Evolutionary conservation across 345 rosid species (phyloP).

Genomic region (Pistacia vera): DNA sequence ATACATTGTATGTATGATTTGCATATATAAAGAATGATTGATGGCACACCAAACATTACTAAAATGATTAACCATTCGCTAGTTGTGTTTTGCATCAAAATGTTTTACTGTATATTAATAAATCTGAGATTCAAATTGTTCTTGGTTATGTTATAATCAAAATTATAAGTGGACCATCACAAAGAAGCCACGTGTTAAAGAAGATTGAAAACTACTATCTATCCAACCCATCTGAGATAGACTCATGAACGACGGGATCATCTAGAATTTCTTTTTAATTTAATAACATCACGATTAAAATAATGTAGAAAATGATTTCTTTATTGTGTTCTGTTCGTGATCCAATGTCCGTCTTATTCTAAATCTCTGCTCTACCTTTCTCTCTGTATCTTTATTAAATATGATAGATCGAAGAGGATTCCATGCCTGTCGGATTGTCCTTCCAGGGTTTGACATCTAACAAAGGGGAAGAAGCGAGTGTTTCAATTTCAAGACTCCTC

Average conservation of each 20-base stretch:
- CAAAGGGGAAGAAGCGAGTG: background rate
- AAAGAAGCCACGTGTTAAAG: background rate
- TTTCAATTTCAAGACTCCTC: background rate
- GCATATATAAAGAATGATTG: background rate
- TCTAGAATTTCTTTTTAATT: background rate
- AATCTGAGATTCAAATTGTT: too few species aligned
- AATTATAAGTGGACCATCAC: background rate
- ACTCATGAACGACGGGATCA: background rate
- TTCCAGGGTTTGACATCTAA: background rate
- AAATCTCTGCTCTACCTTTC: background rate
- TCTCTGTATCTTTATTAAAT: too few species aligned
- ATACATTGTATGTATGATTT: too few species aligned
- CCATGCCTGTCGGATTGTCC: constrained; percentile 7
- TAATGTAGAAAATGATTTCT: background rate
- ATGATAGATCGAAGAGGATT: background rate
- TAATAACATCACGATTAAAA: background rate
- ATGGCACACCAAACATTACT: background rate
- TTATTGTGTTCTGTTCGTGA: background rate
- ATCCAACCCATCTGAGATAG: background rate
- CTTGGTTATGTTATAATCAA: too few species aligned
- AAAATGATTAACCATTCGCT: background rate
- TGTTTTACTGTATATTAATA: too few species aligned
- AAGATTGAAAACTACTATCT: background rate
- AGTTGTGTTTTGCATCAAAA: too few species aligned
- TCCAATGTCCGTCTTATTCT: too few species aligned